Evolutionary conservation across 495 filamentous ascomycete genomes (phyloP).

Genomic region (Lepidopterella palustris): DNA sequence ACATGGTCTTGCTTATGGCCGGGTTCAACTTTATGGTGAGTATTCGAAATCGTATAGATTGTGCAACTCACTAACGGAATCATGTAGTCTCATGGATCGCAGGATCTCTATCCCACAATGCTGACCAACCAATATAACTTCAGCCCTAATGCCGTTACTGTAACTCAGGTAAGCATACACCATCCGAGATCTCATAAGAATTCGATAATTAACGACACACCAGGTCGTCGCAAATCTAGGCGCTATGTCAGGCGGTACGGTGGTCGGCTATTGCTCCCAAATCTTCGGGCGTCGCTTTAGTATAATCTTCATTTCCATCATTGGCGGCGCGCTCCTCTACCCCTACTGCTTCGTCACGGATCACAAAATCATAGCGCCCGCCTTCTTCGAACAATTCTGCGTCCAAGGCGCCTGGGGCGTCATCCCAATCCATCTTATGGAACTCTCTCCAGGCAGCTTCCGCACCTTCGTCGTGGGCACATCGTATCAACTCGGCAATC

Average conservation of each 20-base stretch:
- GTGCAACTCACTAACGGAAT: conserved; percentile 10
- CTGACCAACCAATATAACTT: conserved; percentile 71
- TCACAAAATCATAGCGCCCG: conserved; percentile 63
- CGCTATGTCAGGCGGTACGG: conserved; percentile 69
- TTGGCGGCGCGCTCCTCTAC: conserved; percentile 74
- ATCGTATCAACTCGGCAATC: conserved; percentile 78
- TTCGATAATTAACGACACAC: neutral
- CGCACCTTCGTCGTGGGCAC: conserved; percentile 81
- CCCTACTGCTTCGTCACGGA: conserved; percentile 67
- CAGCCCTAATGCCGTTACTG: conserved; percentile 61
- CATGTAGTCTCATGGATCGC: conserved; percentile 70
- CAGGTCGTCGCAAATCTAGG: conserved; percentile 82
- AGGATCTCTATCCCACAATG: conserved; percentile 88
- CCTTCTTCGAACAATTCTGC: conserved; percentile 90
- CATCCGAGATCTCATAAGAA: neutral
- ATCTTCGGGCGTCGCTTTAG: conserved; percentile 77
- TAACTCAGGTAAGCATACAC: conserved; percentile 57
- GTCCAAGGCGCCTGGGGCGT: conserved; percentile 50
- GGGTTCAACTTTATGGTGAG: conserved; percentile 84
- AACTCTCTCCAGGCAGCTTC: conserved; percentile 73
- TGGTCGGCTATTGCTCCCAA: conserved; percentile 71
- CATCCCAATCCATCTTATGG: conserved; percentile 70
- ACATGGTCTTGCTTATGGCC: conserved; percentile 79
- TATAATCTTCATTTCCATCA: conserved; percentile 68
- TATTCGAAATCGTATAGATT: neutral